Evolutionary conservation across 2,329 filamentous ascomycete genomes (phyloP), one percentile per base, ranked within the genome.

Genomic region (Mycocentrospora acerina): DNA sequence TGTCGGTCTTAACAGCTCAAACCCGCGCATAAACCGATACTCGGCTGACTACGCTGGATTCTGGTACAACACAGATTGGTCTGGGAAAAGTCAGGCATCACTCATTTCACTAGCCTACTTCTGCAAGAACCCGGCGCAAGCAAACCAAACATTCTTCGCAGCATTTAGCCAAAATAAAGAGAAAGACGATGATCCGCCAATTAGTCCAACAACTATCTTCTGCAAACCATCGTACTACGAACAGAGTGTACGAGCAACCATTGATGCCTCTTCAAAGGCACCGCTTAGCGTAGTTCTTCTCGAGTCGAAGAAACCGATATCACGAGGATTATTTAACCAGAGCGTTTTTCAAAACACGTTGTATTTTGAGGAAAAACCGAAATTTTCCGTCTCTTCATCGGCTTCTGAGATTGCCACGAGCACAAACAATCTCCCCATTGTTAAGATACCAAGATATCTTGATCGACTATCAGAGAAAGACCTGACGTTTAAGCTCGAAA

Each of bases 231-330:
- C 32, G 0, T 81, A 80, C 42, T 71, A 66, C 35, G 59, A 66
- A 13, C 73, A 78, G 28, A 11, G 60, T 0, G 72, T 75, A 0
- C 48, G 61, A 0, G 69, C 72, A 0, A 72, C 62, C 0, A 61
- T 80, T 3, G 42, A 54, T 22, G 19, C 19, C 19, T 6, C 19
- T 9, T 22, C 19, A 22, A 22, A 22, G 9, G 19, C 19, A 22
- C 48, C 46, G n/a, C 24, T 18, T 3, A 27, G 29, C 4, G 45
- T 50, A 4, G 40, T 55, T 4, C 58, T 60, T 1, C 25, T 55
- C 5, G 57, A 51, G 1, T 35, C 47, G 7, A 64, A 59, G 37
- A 10, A 12, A 2, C 32, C 49, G 11, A 25, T 71, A 1, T 40
- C 60, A 0, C 19, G 35, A 0, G 40, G 52, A 1, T 18, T 64